Evolutionary conservation across 331 rosid genomes (phyloP).

Genomic region (Pyracantha coccinea): DNA sequence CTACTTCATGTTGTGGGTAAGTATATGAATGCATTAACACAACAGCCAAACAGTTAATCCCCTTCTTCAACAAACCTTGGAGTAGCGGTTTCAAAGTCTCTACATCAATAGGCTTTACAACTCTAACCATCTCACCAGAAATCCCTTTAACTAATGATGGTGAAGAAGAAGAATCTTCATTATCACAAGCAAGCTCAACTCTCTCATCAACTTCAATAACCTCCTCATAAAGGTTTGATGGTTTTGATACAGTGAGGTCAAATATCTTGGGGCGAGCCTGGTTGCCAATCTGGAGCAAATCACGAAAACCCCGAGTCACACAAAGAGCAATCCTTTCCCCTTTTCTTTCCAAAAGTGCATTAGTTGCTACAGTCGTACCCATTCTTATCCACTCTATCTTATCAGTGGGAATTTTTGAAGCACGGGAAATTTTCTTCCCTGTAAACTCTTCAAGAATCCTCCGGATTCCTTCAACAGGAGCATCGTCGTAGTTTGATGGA

Average conservation of each 20-base stretch:
- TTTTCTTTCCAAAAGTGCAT: constrained; percentile 84
- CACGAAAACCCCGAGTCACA: constrained; percentile 86
- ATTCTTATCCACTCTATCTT: constrained; percentile 96
- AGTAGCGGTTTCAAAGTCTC: constrained; percentile 50
- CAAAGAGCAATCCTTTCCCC: constrained; percentile 92
- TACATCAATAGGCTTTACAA: constrained; percentile 64
- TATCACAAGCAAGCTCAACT: constrained; percentile 50
- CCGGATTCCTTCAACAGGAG: constrained; percentile 85
- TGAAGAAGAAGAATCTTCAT: constrained; percentile 24
- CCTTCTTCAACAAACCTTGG: constrained; percentile 48
- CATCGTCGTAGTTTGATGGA: constrained; percentile 87
- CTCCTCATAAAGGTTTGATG: constrained; percentile 83
- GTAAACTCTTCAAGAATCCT: constrained; percentile 71
- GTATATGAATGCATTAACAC: constrained; percentile 91
- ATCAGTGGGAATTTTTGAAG: constrained; percentile 63
- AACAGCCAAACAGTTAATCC: constrained; percentile 81
- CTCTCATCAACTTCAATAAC: constrained; percentile 87
- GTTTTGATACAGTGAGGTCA: constrained; percentile 77
- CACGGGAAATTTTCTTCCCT: constrained; percentile 45
- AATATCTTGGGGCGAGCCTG: constrained; percentile 96
- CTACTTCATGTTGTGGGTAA: constrained; percentile 70
- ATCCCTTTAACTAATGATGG: constrained; percentile 44
- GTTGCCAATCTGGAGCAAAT: constrained; percentile 88
- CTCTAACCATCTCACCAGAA: constrained; percentile 77
- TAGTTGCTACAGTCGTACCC: constrained; percentile 97